Base-by-base conservation (phyloP, 2,329 filamentous ascomycete genomes). In the Drechslerella stenobrocha region DNA sequence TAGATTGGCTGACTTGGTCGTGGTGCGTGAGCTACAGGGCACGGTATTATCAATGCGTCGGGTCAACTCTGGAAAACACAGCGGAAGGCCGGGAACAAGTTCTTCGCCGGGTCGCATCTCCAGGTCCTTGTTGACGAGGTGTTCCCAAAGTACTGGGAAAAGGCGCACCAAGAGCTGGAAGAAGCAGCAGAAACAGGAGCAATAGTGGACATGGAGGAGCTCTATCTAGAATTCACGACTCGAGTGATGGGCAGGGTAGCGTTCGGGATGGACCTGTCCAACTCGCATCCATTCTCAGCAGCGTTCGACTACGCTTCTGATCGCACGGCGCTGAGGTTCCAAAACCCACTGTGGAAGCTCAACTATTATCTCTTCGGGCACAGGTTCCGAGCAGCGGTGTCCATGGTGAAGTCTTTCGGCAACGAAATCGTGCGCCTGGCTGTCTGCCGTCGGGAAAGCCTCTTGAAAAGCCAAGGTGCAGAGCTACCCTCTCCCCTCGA, bases 221-320 rank as follows among this genome's bases (percentile, higher is more conserved):
- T 84, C 1, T 81, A 86, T 45, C 82, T 84, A 53, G 83, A 86
- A 73, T 80, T 87, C 45, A 87, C 84, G 1, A 86, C 84, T 20
- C 79, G 83, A 61, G 73, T 87, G 22, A 86, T 87, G 81, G 84
- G 84, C n/a, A 80, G 80, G 67, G 84, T 86, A 82, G 84, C 84
- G 11, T 87, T 87, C 71, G 81, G 84, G 73, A 86, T 86, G 83
- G 83, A 87, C 70, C 85, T 87, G 78, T 82, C 83, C 72, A 79
- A 82, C 47, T 78, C 81, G 28, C 82, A 86, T 65, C 80, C 81
- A 1, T 87, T 87, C 73, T 82, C 82, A 2, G 69, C 78, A 51
- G 81, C 83, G 0, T 87, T 87, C 72, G 84, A 87, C 70, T 79
- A 81, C 70, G 84, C 84, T 1, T 86, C 84, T 0, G 83, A 81